Evolutionary conservation across 352 stramenopile species (phyloP).

Genomic region (Globisporangium spiculum): DNA sequence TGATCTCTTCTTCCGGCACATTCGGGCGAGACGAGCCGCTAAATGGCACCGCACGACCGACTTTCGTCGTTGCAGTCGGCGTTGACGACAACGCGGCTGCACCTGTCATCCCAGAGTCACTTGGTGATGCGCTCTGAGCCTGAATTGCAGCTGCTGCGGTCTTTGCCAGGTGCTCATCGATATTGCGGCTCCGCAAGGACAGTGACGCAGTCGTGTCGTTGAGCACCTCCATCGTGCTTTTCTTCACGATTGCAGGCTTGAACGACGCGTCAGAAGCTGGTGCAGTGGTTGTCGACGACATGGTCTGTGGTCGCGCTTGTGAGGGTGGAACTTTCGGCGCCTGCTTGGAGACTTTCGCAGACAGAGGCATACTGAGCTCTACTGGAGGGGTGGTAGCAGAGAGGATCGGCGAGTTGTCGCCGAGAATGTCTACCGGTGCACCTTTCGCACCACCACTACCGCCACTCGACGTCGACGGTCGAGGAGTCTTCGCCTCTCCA

Average conservation of each 20-base stretch:
- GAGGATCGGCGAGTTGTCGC: conserved; percentile 21
- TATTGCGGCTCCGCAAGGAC: conserved; percentile 20
- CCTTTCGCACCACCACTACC: conserved; percentile 19
- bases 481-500: conserved; percentile 17
- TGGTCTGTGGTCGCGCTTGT: conserved; percentile 4
- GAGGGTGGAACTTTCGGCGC: conserved; percentile 11
- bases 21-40: conserved; percentile 49
- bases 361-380: conserved; percentile 15
- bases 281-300: background rate
- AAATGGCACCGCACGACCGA: conserved; percentile 51
- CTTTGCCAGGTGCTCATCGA: conserved; percentile 22
- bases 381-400: conserved; percentile 17
- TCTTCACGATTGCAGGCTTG: conserved; percentile 39
- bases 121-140: background rate
- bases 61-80: conserved; percentile 19
- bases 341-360: conserved; percentile 23
- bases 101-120: background rate
- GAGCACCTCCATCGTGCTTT: conserved; percentile 71
- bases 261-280: background rate
- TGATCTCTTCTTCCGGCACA: conserved; percentile 63
- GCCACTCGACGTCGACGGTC: background rate
- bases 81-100: background rate
- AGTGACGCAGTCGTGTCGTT: conserved; percentile 52
- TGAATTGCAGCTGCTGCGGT: background rate
- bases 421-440: conserved; percentile 43